These are phyloP conservation scores for Kwoniella sp. DNA, from an alignment of 768 basidiomycete genomes.

Conservation along the genomic window DNA sequence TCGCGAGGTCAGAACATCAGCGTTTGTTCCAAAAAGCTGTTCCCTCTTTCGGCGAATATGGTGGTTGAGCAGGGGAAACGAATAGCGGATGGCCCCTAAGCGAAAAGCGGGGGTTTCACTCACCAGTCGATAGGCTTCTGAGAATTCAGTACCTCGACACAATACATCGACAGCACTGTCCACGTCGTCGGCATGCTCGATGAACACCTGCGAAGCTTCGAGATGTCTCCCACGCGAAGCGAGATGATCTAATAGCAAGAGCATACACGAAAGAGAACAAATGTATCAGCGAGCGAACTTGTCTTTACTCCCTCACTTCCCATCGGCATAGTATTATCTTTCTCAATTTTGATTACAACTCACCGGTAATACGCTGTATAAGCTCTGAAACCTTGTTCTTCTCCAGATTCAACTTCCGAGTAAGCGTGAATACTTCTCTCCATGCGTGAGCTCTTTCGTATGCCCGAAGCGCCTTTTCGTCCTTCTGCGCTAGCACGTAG, in stretches of 20 bases:
- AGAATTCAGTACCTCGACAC: slow-evolving; percentile 77
- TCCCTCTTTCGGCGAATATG: too few species aligned
- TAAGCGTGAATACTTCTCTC: slow-evolving; percentile 87
- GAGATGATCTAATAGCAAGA: slow-evolving; percentile 68
- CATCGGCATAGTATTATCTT: too few species aligned
- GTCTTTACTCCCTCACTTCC: too few species aligned
- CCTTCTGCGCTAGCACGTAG: slow-evolving; percentile 69
- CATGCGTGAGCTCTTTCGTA: slow-evolving; percentile 86
- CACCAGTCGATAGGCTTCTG: slow-evolving; percentile 86
- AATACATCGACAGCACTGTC: slow-evolving; percentile 74
- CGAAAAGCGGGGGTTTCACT: slow-evolving; percentile 47
- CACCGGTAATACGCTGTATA: slow-evolving; percentile 79
- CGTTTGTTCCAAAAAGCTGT: not conserved
- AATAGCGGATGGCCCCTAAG: too few species aligned
- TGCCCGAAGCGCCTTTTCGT: slow-evolving; percentile 76
- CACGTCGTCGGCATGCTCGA: slow-evolving; percentile 80
- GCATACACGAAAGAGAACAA: not conserved
- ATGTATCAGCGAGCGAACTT: too few species aligned
- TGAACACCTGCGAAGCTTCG: slow-evolving; percentile 78
- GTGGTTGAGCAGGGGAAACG: too few species aligned
- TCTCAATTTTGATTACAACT: too few species aligned
- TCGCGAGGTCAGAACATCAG: too few species aligned
- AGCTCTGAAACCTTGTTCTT: slow-evolving; percentile 66
- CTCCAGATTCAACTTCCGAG: slow-evolving; percentile 61
- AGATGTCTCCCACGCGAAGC: slow-evolving; percentile 72